Evolutionary conservation across 352 stramenopile genomes (phyloP).

Genomic region (Halophytophthora polymorphica): DNA sequence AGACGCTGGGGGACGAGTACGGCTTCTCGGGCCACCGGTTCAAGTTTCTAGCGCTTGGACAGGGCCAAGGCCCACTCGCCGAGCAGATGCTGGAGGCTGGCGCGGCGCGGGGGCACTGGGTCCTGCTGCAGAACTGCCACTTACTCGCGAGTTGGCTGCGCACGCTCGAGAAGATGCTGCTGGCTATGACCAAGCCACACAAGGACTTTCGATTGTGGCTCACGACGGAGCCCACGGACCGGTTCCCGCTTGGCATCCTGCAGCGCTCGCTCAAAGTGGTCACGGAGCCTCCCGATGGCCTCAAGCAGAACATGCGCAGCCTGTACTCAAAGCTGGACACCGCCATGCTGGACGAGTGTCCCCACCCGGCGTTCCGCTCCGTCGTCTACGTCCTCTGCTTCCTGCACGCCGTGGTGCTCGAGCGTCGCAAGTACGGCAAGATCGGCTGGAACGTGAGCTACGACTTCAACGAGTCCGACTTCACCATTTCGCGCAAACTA

Average conservation of each 20-base stretch:
- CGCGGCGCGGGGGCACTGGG: constrained; percentile 83
- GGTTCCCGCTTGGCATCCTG: constrained; percentile 94
- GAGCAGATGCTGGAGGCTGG: constrained; percentile 93
- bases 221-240: constrained; percentile 93
- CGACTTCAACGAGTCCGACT: constrained; percentile 97
- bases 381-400: constrained; percentile 96
- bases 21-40: constrained; percentile 91
- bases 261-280: constrained; percentile 95
- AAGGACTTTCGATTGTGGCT: constrained; percentile 95
- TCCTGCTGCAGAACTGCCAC: constrained; percentile 96
- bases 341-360: constrained; percentile 90
- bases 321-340: constrained; percentile 92
- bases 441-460: constrained; percentile 97
- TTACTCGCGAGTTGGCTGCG: constrained; percentile 92
- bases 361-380: constrained; percentile 89
- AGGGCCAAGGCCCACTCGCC: constrained; percentile 92
- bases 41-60: constrained; percentile 92
- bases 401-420: constrained; percentile 93
- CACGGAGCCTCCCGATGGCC: constrained; percentile 92
- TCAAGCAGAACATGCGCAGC: constrained; percentile 96
- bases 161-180: constrained; percentile 91
- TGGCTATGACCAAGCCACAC: constrained; percentile 90
- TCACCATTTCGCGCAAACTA: constrained; percentile 91
- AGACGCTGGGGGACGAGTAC: constrained; percentile 89
- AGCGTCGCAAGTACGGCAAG: constrained; percentile 95